Percentiles rank a stretch among this genome's conserved stretches.
Evolutionary conservation across 2,329 filamentous ascomycete genomes (phyloP).

Genomic region (Colletotrichum gigasporum): DNA sequence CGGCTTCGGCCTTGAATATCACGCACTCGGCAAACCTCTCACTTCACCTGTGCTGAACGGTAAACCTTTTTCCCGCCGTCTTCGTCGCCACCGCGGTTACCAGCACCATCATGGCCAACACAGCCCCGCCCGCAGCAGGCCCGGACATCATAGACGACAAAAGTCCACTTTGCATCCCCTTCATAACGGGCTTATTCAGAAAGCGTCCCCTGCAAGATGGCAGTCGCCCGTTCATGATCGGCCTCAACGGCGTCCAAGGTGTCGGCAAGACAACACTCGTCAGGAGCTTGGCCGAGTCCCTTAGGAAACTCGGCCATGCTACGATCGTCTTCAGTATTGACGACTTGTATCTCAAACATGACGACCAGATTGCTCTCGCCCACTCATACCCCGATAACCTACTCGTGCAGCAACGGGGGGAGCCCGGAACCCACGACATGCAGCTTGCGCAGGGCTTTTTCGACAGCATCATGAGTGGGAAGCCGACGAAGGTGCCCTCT

Average conservation of each 20-base stretch:
- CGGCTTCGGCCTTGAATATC: slow-evolving; percentile 7
- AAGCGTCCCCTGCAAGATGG: slow-evolving; percentile 49
- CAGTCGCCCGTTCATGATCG: slow-evolving; percentile 79
- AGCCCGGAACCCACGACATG: slow-evolving; percentile 86
- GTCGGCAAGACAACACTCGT: slow-evolving; percentile 93
- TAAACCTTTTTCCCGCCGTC: too few species aligned
- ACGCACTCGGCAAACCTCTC: background rate
- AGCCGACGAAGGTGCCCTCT: slow-evolving; percentile 68
- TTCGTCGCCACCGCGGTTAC: background rate
- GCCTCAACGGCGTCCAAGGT: slow-evolving; percentile 91
- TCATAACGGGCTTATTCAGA: slow-evolving; percentile 71
- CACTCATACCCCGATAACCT: slow-evolving; percentile 73
- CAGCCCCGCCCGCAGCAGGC: background rate
- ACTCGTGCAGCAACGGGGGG: slow-evolving; percentile 82
- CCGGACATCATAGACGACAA: slow-evolving; percentile 76
- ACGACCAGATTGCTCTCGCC: slow-evolving; percentile 73
- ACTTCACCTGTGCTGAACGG: too few species aligned
- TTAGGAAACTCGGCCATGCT: slow-evolving; percentile 66
- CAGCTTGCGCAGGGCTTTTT: slow-evolving; percentile 72
- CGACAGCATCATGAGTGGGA: slow-evolving; percentile 59
- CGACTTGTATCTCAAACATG: slow-evolving; percentile 85
- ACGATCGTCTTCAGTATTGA: slow-evolving; percentile 85
- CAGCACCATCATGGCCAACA: background rate
- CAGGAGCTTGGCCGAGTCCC: slow-evolving; percentile 68
- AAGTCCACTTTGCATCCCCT: slow-evolving; percentile 79